phyloP scores from a whole-genome alignment of 192 early-diverging fungal genomes.

The Oehlia diaphana region DNA sequence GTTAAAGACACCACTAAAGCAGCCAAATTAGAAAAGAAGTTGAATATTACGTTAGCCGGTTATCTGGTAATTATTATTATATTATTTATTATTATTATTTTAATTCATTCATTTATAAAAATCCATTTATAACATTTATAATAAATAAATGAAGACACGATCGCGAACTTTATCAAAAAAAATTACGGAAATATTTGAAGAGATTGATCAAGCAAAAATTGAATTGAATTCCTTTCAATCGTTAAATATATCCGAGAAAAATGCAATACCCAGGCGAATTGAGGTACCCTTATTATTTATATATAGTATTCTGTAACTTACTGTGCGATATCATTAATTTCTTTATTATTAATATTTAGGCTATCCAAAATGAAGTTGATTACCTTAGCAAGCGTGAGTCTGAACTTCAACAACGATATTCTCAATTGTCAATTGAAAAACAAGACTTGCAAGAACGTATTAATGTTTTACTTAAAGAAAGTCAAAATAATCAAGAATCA shows the following conservation, averaged over 20 bases:
- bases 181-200: constrained; percentile 55
- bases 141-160: constrained; percentile 46
- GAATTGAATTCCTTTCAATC: constrained; percentile 63
- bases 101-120: background rate
- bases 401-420: constrained; percentile 41
- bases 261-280: constrained; percentile 57
- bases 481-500: constrained; percentile 34
- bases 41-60: constrained; percentile 78
- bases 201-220: constrained; percentile 54
- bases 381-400: constrained; percentile 41
- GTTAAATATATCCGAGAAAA: constrained; percentile 58
- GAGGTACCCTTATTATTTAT: constrained; percentile 36
- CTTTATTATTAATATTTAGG: background rate
- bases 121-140: background rate
- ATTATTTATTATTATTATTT: background rate
- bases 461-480: constrained; percentile 55
- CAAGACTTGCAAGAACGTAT: constrained; percentile 49
- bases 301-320: background rate
- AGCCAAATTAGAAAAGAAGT: constrained; percentile 83
- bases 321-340: background rate
- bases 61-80: constrained; percentile 46
- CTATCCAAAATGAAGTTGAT: constrained; percentile 40
- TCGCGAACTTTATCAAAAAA: constrained; percentile 64
- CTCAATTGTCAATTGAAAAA: constrained; percentile 35
- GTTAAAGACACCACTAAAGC: constrained; percentile 70